Percentiles rank a stretch among this genome's conserved stretches.
Conservation (phyloP, 2,329 filamentous ascomycete species). For the Paracamarosporium sp. region DNA sequence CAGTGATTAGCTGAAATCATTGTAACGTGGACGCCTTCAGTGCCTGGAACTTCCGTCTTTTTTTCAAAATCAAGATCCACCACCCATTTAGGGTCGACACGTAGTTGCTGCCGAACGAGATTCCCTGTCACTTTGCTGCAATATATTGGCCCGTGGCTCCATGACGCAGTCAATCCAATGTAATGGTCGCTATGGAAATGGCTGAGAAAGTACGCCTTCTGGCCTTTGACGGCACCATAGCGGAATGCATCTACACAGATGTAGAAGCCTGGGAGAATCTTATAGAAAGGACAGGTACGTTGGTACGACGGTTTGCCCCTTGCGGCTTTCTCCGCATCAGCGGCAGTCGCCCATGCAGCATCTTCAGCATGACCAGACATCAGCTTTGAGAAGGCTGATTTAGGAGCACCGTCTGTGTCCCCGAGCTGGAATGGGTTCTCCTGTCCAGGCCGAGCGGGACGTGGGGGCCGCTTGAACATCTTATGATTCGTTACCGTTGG, state of each 20-base stretch:
- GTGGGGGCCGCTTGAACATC: conserved; percentile 70
- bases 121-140: conserved; percentile 93
- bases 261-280: conserved; percentile 90
- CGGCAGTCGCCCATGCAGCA: conserved; percentile 85
- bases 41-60: conserved; percentile 78
- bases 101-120: conserved; percentile 83
- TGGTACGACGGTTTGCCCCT: conserved; percentile 86
- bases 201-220: conserved; percentile 93
- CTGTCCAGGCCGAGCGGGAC: conserved; percentile 78
- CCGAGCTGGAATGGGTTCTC: conserved; percentile 74
- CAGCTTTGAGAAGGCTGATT: conserved; percentile 86
- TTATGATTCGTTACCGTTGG: conserved; percentile 42
- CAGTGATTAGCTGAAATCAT: conserved; percentile 98
- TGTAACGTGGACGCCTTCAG: conserved; percentile 82
- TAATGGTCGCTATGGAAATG: conserved; percentile 99
- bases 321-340: conserved; percentile 77
- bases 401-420: conserved; percentile 40
- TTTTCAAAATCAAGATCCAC: conserved; percentile 85
- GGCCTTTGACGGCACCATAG: conserved; percentile 91
- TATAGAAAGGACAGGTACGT: conserved; percentile 96
- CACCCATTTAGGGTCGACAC: conserved; percentile 85
- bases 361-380: conserved; percentile 95
- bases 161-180: conserved; percentile 84
- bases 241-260: conserved; percentile 97
- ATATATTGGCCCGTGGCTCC: conserved; percentile 94